Conservation (phyloP, 2,329 filamentous ascomycete species). For the Dendryphion nanum region DNA sequence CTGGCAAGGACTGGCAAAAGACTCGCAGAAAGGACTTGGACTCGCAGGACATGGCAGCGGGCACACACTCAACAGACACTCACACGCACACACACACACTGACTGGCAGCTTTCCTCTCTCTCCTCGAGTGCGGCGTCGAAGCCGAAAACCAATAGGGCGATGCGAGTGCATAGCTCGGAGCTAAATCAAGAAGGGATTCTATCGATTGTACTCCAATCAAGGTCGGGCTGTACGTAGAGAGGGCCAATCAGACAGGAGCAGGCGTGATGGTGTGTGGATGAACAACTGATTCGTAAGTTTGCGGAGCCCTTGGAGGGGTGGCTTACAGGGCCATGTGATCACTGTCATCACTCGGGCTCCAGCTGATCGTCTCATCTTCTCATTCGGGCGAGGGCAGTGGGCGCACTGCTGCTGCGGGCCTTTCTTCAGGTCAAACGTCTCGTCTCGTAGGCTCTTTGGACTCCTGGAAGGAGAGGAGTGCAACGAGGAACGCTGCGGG, state of each 20-base stretch:
- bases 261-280: conserved; percentile 36
- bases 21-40: not conserved
- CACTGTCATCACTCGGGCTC: conserved; percentile 14
- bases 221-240: conserved; percentile 15
- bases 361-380: conserved; percentile 37
- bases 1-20: conserved; percentile 5
- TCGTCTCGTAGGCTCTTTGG: not conserved
- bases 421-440: not conserved
- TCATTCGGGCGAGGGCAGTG: conserved; percentile 16
- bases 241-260: conserved; percentile 30
- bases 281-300: conserved; percentile 37
- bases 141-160: conserved; percentile 30
- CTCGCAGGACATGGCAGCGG: conserved; percentile 22
- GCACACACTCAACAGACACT: no score
- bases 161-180: conserved; percentile 35
- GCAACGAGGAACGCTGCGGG: no score
- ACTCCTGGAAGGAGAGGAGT: conserved; percentile 6
- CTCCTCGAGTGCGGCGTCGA: conserved; percentile 24
- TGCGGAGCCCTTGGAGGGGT: conserved; percentile 29
- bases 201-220: conserved; percentile 35
- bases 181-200: conserved; percentile 37
- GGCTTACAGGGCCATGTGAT: conserved; percentile 41
- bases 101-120: no score
- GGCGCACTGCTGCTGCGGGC: not conserved
- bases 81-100: no score